Base-by-base conservation (phyloP, 2,329 filamentous ascomycete species). In the Colletotrichum euphorbiae region DNA sequence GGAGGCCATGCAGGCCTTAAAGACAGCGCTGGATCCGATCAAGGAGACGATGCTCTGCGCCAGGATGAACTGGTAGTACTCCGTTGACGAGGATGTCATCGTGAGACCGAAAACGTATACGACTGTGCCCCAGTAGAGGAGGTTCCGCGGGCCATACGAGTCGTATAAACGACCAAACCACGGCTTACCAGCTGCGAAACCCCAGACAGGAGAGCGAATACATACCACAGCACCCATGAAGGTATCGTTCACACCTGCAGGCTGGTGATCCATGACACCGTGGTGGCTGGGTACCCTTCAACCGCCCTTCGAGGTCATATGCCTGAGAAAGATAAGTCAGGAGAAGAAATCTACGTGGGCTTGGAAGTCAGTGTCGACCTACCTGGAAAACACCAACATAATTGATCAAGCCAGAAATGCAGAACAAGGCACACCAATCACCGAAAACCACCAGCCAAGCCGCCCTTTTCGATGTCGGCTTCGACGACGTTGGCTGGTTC, bases 21-120 rank as follows among this genome's bases (percentile, higher is more conserved):
- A 83, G 62, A 82, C 77, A 63, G 80, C 80, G 62, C 78, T 77
- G 11, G 80, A 81, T 19, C 82, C 82, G n/a, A 82, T 69, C 7
- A 79, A 72, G 9, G 78, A 74, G 63, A 82, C 78, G 50, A 84
- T 72, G 64, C 77, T 75, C 66, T 83, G 82, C 0, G 81, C 71
- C 12, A 84, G 79, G 68, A 83, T 78, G 73, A 83, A 76, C 50
- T 83, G 81, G 71, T 82, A 83, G 75, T 83, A 83, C 54, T 79
- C 55, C 2, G 71, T 76, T 4, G 79, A 78, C 9, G 91, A 78
- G 15, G 84, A 87, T 0, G 85, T 82, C 87, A 91, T 90, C 87
- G 91, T 90, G 17, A 91, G 77, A 24, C 87, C 86, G 51, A 91
- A 86, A 69, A 91, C 81, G 75, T 90, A 87, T 65, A 85, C 75